Conservation (phyloP, 2,329 filamentous ascomycete genomes). For the Aspergillus terreus region DNA sequence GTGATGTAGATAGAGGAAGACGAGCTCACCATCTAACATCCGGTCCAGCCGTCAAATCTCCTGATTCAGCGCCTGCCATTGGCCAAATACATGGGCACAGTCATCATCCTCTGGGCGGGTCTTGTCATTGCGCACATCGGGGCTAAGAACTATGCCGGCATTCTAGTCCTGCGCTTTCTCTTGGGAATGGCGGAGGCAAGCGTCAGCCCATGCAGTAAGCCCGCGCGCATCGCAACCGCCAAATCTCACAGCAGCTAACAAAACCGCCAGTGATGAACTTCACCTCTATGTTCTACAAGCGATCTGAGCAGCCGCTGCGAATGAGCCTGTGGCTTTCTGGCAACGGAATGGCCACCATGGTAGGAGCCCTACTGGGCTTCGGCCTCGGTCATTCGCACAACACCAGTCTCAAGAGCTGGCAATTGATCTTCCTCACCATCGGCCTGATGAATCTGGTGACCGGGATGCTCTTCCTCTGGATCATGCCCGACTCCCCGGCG, state of each 20-base stretch:
- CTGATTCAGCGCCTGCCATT: constrained; percentile 42
- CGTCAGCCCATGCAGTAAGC: constrained; percentile 29
- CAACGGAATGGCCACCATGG: constrained; percentile 36
- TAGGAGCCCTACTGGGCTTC: constrained; percentile 35
- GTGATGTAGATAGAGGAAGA: not conserved
- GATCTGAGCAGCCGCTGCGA: constrained; percentile 35
- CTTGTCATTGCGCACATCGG: constrained; percentile 38
- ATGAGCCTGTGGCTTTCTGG: constrained; percentile 35
- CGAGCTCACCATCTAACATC: constrained; percentile 20
- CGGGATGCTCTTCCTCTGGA: constrained; percentile 28
- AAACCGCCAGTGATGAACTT: constrained; percentile 27
- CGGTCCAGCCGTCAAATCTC: constrained; percentile 33
- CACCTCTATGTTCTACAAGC: constrained; percentile 37
- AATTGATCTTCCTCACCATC: constrained; percentile 42
- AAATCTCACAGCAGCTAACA: not conserved
- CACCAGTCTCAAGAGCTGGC: constrained; percentile 28
- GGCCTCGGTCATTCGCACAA: constrained; percentile 32
- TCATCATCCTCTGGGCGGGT: constrained; percentile 41
- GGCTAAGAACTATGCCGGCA: constrained; percentile 37
- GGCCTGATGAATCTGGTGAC: constrained; percentile 45
- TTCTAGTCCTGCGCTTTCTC: constrained; percentile 46
- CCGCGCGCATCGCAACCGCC: not conserved
- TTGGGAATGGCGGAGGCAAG: constrained; percentile 43
- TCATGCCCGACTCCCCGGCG: constrained; percentile 37
- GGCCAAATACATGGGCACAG: constrained; percentile 39